Evolutionary conservation across 345 rosid species (phyloP), one percentile per base, ranked within the genome.

Genomic region (Melaleuca alternifolia): DNA sequence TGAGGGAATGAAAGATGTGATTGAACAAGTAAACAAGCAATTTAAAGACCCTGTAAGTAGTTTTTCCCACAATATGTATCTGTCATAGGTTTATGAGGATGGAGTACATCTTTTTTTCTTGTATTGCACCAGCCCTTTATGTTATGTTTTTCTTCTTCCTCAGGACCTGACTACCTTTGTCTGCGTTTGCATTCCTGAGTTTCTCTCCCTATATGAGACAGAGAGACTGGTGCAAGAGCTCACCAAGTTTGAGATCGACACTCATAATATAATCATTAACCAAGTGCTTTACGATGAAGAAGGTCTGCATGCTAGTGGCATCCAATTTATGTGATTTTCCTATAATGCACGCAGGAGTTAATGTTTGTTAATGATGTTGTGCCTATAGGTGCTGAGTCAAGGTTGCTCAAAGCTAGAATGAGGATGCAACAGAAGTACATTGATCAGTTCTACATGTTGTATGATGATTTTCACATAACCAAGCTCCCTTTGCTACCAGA

Each of bases 191-290:
- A 96, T 98, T 85, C 99, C 99, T 9, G 99, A 98, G 93, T 98
- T 98, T 92, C 95, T 98, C 85, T 98, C 99, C 88, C 98, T 96
- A 46, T 96, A 96, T 81, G 99, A 98, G 94, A 98, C 98, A 30
- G 99, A 98, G 90, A 95, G 99, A 90, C 89, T 98, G 87, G 99
- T 98, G 85, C 99, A 98, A 92, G 99, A 98, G 91, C 99, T 98
- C 87, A 91, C 99, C 87, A 98, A 96, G 90, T 96, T 98, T 81
- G 99, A 98, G 93, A 98, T 98, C 10, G 99, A 98, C 88, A 93
- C 99, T 9, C 99, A 95, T 85, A 96, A 98, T 89, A 96, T 98
- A 61, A 95, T 98, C 86, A 95, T 98, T 87, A 98, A 98, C 93
- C 99, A 98, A 94, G 99, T 96, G 59, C 91, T 98, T 84, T 98